These are phyloP conservation scores for Ganoderma resinaceum DNA, from an alignment of 1,284 basidiomycete genomes.

Conservation along the genomic window DNA sequence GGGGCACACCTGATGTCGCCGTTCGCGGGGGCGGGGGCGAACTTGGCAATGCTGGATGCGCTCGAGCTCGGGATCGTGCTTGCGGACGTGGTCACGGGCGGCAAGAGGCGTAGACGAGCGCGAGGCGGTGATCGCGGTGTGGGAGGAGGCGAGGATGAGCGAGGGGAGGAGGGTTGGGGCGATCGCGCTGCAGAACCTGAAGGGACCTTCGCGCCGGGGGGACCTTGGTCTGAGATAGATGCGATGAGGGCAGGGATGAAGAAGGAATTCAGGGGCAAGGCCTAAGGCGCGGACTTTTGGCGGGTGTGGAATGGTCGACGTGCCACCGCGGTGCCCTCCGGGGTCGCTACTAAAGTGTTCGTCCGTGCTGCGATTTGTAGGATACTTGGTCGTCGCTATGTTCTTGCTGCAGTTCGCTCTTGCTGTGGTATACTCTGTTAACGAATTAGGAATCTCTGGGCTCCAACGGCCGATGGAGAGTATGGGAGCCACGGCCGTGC, in stretches of 20 bases:
- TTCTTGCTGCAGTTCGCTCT: no score
- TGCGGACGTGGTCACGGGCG: conserved; percentile 2
- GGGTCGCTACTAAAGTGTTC: no score
- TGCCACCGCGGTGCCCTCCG: no score
- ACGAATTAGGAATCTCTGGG: no score
- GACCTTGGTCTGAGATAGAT: neutral
- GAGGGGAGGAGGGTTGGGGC: neutral
- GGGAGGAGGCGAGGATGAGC: conserved; percentile 6
- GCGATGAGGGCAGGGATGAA: neutral
- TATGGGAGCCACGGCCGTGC: no score
- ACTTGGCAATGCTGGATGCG: conserved; percentile 43
- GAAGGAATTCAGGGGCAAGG: neutral
- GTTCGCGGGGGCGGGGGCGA: conserved; percentile 53
- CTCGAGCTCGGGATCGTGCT: conserved; percentile 37
- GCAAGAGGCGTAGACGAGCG: conserved; percentile 2
- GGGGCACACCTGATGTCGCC: conserved; percentile 58
- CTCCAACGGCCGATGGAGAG: no score
- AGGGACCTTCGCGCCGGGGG: neutral
- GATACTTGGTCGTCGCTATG: no score
- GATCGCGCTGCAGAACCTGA: neutral
- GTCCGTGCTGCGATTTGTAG: no score
- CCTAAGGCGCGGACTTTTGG: no score
- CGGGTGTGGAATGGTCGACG: no score
- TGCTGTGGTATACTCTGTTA: no score
- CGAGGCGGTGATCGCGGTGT: conserved; percentile 18